These are phyloP conservation scores for Ceratonia siliqua DNA, from an alignment of 306 rosid species.

Conservation along the genomic window DNA sequence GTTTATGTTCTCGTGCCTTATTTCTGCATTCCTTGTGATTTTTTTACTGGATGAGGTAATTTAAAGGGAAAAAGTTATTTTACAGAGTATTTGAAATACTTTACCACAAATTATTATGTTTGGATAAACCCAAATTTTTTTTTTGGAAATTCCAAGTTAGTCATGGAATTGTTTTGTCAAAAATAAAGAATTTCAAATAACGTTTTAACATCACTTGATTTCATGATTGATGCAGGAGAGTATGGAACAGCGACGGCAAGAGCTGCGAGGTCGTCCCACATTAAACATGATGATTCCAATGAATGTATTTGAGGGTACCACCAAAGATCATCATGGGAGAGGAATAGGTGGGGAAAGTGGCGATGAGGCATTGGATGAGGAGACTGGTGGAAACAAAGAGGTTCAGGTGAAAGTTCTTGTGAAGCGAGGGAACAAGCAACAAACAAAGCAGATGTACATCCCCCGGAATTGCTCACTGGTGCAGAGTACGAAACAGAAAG, in stretches of 20 bases:
- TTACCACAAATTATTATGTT: no score
- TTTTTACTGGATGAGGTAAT: no score
- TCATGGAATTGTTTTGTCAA: no score
- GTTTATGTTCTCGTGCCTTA: constrained; percentile 16
- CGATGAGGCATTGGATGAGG: constrained; percentile 82
- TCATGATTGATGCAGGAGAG: constrained; percentile 74
- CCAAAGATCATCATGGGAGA: constrained; percentile 85
- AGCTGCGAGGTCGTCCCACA: constrained; percentile 85
- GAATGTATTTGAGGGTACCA: constrained; percentile 87
- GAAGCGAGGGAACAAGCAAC: constrained; percentile 99
- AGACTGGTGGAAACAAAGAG: constrained; percentile 73
- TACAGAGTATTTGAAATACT: no score
- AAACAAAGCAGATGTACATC: constrained; percentile 91
- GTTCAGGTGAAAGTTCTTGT: constrained; percentile 97
- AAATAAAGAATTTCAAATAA: no score
- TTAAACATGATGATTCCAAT: constrained; percentile 96
- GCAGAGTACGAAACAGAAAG: constrained; percentile 97
- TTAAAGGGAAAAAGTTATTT: no score
- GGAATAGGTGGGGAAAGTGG: constrained; percentile 86
- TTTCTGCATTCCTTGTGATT: constrained; percentile 9
- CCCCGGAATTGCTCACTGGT: constrained; percentile 89
- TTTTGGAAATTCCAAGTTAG: no score
- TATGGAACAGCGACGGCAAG: constrained; percentile 93
- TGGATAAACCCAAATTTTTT: no score
- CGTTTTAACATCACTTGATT: constrained; percentile 11